phyloP scores from a whole-genome alignment of 306 rosid species.

The Hylodesmum podocarpum region DNA sequence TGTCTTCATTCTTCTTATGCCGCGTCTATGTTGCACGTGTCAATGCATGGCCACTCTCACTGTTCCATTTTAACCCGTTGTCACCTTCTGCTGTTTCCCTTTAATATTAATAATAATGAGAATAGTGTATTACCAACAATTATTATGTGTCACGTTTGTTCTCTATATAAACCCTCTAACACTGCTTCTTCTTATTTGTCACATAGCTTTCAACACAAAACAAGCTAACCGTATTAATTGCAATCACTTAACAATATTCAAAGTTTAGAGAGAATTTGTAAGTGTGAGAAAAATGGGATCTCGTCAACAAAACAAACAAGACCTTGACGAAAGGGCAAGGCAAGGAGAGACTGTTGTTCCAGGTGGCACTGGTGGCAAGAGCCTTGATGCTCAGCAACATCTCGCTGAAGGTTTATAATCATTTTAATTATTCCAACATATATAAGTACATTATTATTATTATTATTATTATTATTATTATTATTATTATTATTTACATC shows the following conservation, averaged over 20 bases:
- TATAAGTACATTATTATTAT: too few species aligned
- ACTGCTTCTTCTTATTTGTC: too few species aligned
- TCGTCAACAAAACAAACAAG: constrained; percentile 36
- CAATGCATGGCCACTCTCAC: neutral
- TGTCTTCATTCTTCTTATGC: constrained; percentile 17
- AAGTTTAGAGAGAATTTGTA: neutral
- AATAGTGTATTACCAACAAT: neutral
- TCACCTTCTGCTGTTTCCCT: constrained; percentile 24
- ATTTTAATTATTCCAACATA: neutral
- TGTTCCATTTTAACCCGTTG: constrained; percentile 27
- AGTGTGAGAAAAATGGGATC: constrained; percentile 43
- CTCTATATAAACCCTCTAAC: constrained; percentile 31
- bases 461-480: too few species aligned
- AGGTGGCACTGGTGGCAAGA: constrained; percentile 88
- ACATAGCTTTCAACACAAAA: neutral
- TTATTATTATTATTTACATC: neutral
- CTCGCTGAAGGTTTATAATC: constrained; percentile 71
- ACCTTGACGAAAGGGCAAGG: constrained; percentile 61
- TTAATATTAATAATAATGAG: neutral
- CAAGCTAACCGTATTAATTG: neutral
- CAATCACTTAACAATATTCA: neutral
- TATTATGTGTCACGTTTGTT: neutral
- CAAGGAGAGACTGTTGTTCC: constrained; percentile 80
- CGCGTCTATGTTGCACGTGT: constrained; percentile 34
- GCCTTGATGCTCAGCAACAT: constrained; percentile 77